phyloP scores from a whole-genome alignment of 192 early-diverging fungal species.

The Coemansia sp. region DNA sequence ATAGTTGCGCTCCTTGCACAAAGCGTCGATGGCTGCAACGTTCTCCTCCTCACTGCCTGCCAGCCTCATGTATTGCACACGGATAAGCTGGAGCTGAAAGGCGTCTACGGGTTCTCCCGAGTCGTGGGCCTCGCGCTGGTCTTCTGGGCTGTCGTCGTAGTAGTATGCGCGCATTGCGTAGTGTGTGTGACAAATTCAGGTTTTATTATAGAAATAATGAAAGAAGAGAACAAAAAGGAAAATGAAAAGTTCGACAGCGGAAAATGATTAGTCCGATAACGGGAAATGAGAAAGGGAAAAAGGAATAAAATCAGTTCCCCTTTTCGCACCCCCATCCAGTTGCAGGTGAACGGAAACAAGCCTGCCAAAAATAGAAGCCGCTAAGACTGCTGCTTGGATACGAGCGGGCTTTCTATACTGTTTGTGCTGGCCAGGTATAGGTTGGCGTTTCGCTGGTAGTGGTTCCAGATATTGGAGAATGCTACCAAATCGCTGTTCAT shows the following conservation, averaged over 20 bases:
- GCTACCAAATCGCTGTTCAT: slow-evolving; percentile 56
- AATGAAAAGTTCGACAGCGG: too few relatives aligned
- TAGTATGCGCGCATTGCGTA: slow-evolving; percentile 72
- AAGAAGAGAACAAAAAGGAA: neutral
- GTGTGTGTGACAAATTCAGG: neutral
- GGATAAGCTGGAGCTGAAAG: slow-evolving; percentile 65
- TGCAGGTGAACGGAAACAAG: too few relatives aligned
- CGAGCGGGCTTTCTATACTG: slow-evolving; percentile 23
- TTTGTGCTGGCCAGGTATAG: slow-evolving; percentile 50
- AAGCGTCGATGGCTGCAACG: slow-evolving; percentile 61
- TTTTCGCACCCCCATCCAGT: too few relatives aligned
- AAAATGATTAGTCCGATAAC: too few relatives aligned
- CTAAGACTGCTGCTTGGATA: neutral
- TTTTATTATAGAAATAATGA: slow-evolving; percentile 8
- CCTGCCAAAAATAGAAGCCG: too few relatives aligned
- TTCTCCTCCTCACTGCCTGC: slow-evolving; percentile 54
- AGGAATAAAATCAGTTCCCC: neutral
- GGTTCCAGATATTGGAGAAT: slow-evolving; percentile 54
- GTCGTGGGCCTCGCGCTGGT: slow-evolving; percentile 83
- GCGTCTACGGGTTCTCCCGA: slow-evolving; percentile 60
- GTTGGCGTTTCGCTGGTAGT: slow-evolving; percentile 53
- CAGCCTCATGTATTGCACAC: slow-evolving; percentile 75
- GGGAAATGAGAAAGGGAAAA: neutral
- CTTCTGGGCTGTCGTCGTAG: slow-evolving; percentile 63
- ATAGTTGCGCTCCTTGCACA: slow-evolving; percentile 77